Evolutionary conservation across 2,329 filamentous ascomycete genomes (phyloP), one percentile per base, ranked within the genome.

Genomic region (Aspergillus uvarum): DNA sequence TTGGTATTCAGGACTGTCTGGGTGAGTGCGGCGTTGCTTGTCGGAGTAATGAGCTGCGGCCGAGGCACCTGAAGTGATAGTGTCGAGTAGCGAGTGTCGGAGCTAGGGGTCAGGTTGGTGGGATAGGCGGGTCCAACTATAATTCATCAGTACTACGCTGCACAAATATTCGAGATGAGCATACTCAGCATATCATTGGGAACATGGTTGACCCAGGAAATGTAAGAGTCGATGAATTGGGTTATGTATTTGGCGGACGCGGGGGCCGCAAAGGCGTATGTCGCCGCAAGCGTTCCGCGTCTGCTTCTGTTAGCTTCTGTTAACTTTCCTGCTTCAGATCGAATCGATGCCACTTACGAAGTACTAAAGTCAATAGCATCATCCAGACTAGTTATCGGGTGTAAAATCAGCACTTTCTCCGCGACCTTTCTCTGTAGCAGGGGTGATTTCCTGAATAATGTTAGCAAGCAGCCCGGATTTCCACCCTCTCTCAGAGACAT

Each of bases 161-260:
- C 16, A 11, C 26, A 14, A 21, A 6, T 14, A 3, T n/a, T 2
- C 10, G 6, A 12, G 6, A 5, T 16, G 7, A n/a, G 72, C 56
- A 70, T 70, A 69, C 80, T 66, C 4, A 88, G 79, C 2, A 88
- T 73, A 35, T 83, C 78, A 2, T 74, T 63, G 0, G 86, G 85
- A 6, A 88, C 78, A 55, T 86, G 81, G 68, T 88, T 88, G 58
- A 85, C 74, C 67, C 82, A 83, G 0, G 82, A 81, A 0, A 80
- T 68, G 12, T 81, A 74, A 2, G 83, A 76, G 8, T 77, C 67
- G 38, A 87, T 73, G 69, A 84, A 86, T 63, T 88, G 83, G 7
- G 79, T 77, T 4, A 88, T 76, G 63, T 88, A 89, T 68, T 88
- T 88, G 16, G 80, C 83, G 2, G 81, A 74, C 1, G 75, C 63